Base-by-base conservation (phyloP, 2,329 filamentous ascomycete species). In the Tolypocladium guangdongense region DNA sequence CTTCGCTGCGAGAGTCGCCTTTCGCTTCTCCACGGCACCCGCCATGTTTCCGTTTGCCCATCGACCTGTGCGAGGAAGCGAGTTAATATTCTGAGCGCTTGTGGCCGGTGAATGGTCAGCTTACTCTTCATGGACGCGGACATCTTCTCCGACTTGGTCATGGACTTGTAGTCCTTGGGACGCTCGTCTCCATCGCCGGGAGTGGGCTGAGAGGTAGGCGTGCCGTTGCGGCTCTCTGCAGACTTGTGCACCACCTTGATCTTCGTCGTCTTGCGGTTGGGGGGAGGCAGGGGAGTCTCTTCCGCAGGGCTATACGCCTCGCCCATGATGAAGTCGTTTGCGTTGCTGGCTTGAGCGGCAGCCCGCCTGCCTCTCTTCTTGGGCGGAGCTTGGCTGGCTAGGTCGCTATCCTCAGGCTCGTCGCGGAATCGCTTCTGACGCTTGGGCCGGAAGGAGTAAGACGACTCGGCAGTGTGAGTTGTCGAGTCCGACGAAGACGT, bases 101-200 rank as follows among this genome's bases (percentile, higher is more conserved):
- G 24, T 12, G 22, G 20, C 7, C 30, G 7, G 49, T 12, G 12
- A 4, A 36, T 33, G 32, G 36, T 30, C 30, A 41, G 66, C 75
- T 69, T 71, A 82, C 80, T 78, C 70, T 81, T 81, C 80, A 83
- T 83, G 3, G 79, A 82, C 20, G 74, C 75, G n/a, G 77, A 81
- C 80, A 83, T 83, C 72, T 83, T 83, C 67, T 83, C 80, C 33
- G 78, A 81, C 68, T 83, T 83, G 49, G 78, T 82, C 79, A 83
- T 82, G 45, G 76, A 72, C 37, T 76, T 75, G 60, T 83, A 83
- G 51, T 81, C 78, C 68, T 82, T 82, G 48, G 59, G 63, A 20
- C 64, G 61, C 54, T 76, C 72, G 30, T 74, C 72, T 16, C 61
- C 66, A 12, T 69, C 68, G 4, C 65, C 68, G 4, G 32, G 14